Evolutionary conservation across 2,329 filamentous ascomycete species (phyloP), one percentile per base, ranked within the genome.

Genomic region (Tolypocladium pustulatum): DNA sequence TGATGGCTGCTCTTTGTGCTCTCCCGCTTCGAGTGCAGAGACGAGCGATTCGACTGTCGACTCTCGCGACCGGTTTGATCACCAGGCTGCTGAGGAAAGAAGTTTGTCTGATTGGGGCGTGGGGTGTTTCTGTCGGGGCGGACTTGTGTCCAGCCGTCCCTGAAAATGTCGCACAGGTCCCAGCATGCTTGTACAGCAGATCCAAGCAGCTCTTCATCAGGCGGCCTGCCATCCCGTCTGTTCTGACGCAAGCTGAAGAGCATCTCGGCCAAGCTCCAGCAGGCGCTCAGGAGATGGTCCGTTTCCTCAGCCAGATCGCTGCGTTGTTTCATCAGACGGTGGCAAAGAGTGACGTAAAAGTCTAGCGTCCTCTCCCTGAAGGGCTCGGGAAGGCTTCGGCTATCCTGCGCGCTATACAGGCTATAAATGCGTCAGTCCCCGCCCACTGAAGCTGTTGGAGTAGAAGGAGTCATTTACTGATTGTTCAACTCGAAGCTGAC

Each of bases 401-500:
- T 77, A 64, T 96, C 91, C 67, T 96, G 91, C 1, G 91, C 92
- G 68, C 93, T 96, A 75, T 93, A 97, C 2, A 97, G 80, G 71
- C 82, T 85, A 59, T 2, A 5, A 20, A 17, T 17, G 9, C 49
- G 64, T 76, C 65, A 75, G 66, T 37, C 25, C 8, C 4, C 20
- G 12, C 20, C 4, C 10, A 36, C 32, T 12, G 30, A 36, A n/a
- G 20, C 5, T 15, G 49, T 13, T 8, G 20, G 20, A 15, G 20
- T 2, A 1, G 22, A 20, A 61, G 64, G 8, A 10, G 37, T 15
- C 25, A 70, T 81, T 69, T 68, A 85, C 82, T 97, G 92, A 66
- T 96, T 97, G 74, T 95, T 96, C 30, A 97, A 79, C 74, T 97
- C 93, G 69, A 96, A 96, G 74, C 90, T 96, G 64, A 97, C 92